Base-by-base conservation (phyloP, 257 asterid genomes). In the Fraxinus americana region DNA sequence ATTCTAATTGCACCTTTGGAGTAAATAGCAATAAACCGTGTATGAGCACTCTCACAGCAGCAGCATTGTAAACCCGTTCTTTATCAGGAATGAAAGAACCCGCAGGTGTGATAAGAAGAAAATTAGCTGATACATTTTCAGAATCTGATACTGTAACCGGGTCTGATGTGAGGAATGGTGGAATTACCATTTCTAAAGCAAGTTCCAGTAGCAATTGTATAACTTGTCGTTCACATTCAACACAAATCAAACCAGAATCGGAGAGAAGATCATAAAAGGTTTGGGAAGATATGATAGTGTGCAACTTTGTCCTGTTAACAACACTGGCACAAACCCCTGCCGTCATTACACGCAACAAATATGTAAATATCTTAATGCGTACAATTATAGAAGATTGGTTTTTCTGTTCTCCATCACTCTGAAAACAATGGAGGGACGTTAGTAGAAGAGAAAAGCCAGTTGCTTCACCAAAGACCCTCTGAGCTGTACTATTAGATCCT, bases 401-500 rank as follows among this genome's bases (percentile, higher is more conserved):
- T 80, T 82, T 74, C 43, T 77, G 82, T 73, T 89, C 93, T 75
- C 86, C 94, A 36, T 91, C 94, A 78, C 83, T 89, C 83, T 91
- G 97, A 79, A 96, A 90, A 78, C 91, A 85, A 75, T 96, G 97
- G 78, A 96, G 97, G 43, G 96, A 91, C 80, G 99, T 92, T 67
- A 93, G 80, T 75, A 96, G 78, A 81, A 96, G 96, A 83, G 99
- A 96, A 86, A 96, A 93, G 48, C 99, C 98, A 83, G 98, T 91
- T 79, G 97, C 91, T 87, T 93, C 99, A 79, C 99, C 98, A 90
- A 96, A 96, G 84, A 93, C 96, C 89, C 96, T 90, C 89, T 90
- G 98, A 80, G 99, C 97, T 29, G 96, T 87, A 75, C 75, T 80
- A 86, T 96, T 93, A 81, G 81, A 87, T 74, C 97, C 99, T 75